These are phyloP conservation scores for Coniochaeta sp. DNA, from an alignment of 2,329 filamentous ascomycete species.

Conservation along the genomic window DNA sequence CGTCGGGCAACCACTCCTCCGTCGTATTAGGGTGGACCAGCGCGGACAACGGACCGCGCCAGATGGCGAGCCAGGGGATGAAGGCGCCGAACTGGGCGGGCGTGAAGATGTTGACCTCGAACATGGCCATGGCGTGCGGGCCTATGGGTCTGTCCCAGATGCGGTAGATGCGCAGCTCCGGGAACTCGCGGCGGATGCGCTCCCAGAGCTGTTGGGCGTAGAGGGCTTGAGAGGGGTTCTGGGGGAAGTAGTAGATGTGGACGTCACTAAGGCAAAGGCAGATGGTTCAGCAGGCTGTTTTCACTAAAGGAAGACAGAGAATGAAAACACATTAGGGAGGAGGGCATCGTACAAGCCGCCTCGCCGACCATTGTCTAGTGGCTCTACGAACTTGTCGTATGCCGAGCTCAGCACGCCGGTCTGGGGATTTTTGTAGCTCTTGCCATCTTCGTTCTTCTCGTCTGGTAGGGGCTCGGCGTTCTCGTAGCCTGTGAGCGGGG, in stretches of 20 bases:
- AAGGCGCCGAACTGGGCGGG: conserved; percentile 87
- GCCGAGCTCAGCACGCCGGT: conserved; percentile 54
- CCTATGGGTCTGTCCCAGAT: conserved; percentile 73
- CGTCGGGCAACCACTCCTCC: conserved; percentile 23
- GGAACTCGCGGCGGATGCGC: conserved; percentile 75
- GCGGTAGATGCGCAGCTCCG: conserved; percentile 74
- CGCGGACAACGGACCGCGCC: conserved; percentile 71
- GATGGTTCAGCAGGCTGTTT: too few species aligned
- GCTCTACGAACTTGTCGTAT: conserved; percentile 62
- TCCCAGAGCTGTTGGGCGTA: conserved; percentile 71
- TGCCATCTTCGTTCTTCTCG: conserved; percentile 63
- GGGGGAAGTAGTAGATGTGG: conserved; percentile 75
- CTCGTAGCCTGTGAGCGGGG: conserved; percentile 51
- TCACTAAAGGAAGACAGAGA: too few species aligned
- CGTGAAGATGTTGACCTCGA: conserved; percentile 83
- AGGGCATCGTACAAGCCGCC: conserved; percentile 60
- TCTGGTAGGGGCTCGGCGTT: conserved; percentile 44
- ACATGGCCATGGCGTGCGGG: conserved; percentile 80
- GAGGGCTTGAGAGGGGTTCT: conserved; percentile 50
- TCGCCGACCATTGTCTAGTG: conserved; percentile 55
- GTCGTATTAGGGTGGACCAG: conserved; percentile 78
- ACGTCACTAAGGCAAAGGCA: conserved; percentile 47
- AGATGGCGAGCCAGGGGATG: conserved; percentile 74
- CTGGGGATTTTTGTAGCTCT: conserved; percentile 64
- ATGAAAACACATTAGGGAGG: not conserved